Base-by-base conservation (phyloP, 1,284 basidiomycete species). In the Chiua sp. region DNA sequence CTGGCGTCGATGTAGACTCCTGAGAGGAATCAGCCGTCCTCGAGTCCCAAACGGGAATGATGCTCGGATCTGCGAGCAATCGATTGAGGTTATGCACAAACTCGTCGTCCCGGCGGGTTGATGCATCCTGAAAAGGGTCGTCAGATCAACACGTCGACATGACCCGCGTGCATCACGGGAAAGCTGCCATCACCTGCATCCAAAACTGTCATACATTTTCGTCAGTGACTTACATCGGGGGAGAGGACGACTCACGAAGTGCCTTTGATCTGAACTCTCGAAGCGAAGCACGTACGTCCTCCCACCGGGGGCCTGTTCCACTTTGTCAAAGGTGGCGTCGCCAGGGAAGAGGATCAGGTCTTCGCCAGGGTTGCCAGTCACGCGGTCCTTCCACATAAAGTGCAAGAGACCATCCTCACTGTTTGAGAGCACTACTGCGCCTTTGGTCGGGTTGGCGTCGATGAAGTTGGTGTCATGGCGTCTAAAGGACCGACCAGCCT, bases 201-300 rank as follows among this genome's bases (percentile, higher is more conserved):
- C 91, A 93, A 69, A 92, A 93, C 91, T 93, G 15, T 4, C 42
- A 42, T n/a, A 10, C 39, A 6, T 26, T 56, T 56, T 56, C 30
- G 48, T 68, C 59, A 60, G 11, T 10, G 62, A 3, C 5, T 49
- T 16, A 22, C 16, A 28, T 46, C 26, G 22, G 4, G 37, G 26
- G 7, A 2, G 3, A 26, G 33, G 7, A 57, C 2, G 44, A 83
- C 91, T 72, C 67, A 93, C 91, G 71, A 94, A 94, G 71, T 93
- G 90, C 60, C 84, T 83, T 69, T 92, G 88, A 68, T 91, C 82
- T 20, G 91, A 93, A 8, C 90, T 92, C 2, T 87, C 86, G 77
- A 93, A 93, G 73, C 89, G 92, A 67, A 93, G 84, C 60, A 92
- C 89, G 68, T 88, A 93, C 7, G 88, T 84, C 60, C 92, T 80